Evolutionary conservation across 2,329 filamentous ascomycete genomes (phyloP).

Genomic region (Cephalotrichum gorgonifer): DNA sequence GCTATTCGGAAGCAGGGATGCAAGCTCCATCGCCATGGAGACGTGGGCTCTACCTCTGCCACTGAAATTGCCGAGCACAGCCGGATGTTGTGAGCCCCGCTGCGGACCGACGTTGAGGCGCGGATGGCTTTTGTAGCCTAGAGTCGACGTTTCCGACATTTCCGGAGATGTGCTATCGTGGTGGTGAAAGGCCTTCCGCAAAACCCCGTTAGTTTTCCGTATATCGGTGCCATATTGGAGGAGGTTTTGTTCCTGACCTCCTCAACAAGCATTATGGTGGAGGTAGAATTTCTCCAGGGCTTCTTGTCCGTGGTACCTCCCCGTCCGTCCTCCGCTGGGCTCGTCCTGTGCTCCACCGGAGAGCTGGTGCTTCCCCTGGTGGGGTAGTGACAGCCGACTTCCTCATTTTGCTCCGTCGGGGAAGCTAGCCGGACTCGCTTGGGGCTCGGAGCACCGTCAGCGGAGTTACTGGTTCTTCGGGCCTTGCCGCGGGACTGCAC

Average conservation of each 20-base stretch:
- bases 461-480: not conserved
- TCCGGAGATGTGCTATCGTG: constrained; percentile 9
- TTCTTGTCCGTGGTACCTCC: not conserved
- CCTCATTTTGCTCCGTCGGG: not conserved
- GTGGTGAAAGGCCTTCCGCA: constrained; percentile 10
- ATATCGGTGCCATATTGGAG: not conserved
- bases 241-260: constrained; percentile 3
- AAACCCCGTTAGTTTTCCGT: not conserved
- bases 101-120: constrained; percentile 5
- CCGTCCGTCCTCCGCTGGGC: no score
- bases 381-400: not conserved
- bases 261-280: not conserved
- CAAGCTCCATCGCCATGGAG: not conserved
- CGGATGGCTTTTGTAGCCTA: constrained; percentile 9
- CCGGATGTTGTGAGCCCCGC: not conserved
- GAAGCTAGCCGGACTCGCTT: not conserved
- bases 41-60: not conserved
- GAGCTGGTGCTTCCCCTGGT: not conserved
- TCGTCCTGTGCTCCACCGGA: no score
- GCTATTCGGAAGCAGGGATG: constrained; percentile 10
- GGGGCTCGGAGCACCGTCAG: not conserved
- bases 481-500: not conserved
- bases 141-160: constrained; percentile 8
- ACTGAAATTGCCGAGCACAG: not conserved
- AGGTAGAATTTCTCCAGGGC: not conserved